Conservation (phyloP, 164 flowering plant species). For the Liriodendron chinense region DNA sequence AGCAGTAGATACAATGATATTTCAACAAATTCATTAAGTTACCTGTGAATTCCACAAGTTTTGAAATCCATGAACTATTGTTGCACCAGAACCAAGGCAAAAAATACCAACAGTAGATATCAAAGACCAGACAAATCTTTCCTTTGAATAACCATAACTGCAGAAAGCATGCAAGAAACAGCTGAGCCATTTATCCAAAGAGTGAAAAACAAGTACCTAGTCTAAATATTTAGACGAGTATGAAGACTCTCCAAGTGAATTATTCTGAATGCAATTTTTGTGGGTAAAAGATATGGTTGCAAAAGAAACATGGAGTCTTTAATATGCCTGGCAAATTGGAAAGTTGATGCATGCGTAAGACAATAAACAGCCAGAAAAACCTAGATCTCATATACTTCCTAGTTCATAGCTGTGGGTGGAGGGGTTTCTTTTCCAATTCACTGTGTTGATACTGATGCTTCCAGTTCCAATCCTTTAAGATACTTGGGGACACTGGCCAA, state of each 20-base stretch:
- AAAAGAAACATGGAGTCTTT: background rate
- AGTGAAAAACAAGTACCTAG: background rate
- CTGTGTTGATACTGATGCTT: background rate
- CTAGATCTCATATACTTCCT: background rate
- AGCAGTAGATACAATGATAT: too few relatives aligned
- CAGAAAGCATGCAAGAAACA: conserved; percentile 9
- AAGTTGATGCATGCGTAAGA: background rate
- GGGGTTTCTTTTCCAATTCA: background rate
- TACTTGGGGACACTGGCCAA: background rate
- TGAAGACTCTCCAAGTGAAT: background rate
- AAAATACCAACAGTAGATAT: conserved; percentile 99
- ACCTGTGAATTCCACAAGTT: conserved; percentile 89
- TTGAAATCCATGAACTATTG: conserved; percentile 93
- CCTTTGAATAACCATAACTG: conserved; percentile 98
- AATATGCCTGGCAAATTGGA: background rate
- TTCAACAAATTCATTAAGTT: conserved; percentile 3
- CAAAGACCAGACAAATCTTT: conserved; percentile 98
- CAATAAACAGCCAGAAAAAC: too few relatives aligned
- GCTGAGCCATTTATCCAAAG: background rate
- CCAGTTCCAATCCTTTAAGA: background rate
- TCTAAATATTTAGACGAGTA: background rate
- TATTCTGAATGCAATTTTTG: background rate
- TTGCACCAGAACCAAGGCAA: conserved; percentile 98
- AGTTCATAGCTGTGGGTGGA: background rate
- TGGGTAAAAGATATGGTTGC: background rate